A percentile compares a stretch with the other conserved stretches of the same genome.
phyloP scores from a whole-genome alignment of 169 alveolate species.

The Plasmodium vivax region DNA sequence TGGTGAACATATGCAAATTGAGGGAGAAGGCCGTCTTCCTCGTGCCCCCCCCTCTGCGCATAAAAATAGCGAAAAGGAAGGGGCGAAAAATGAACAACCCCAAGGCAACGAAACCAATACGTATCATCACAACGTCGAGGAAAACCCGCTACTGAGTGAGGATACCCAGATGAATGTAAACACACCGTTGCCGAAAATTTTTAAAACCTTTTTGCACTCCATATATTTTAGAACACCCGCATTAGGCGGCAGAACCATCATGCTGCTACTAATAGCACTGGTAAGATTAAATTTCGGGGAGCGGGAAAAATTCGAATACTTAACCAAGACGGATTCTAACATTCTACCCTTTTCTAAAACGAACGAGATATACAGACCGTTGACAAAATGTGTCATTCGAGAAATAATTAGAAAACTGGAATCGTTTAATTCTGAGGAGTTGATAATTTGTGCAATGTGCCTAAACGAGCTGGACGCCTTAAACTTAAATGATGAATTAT shows the following conservation, averaged over 20 bases:
- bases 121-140: neutral
- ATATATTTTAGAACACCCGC: constrained; percentile 85
- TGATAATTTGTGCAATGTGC: constrained; percentile 75
- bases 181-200: constrained; percentile 76
- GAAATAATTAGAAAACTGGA: constrained; percentile 83
- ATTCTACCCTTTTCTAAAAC: constrained; percentile 80
- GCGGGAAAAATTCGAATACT: constrained; percentile 78
- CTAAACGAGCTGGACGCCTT: constrained; percentile 66
- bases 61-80: neutral
- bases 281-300: constrained; percentile 84
- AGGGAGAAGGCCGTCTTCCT: neutral
- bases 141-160: neutral
- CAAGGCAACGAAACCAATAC: neutral
- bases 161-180: constrained; percentile 7
- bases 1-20: neutral
- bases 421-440: constrained; percentile 83
- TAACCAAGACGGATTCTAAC: constrained; percentile 74
- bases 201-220: constrained; percentile 81
- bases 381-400: constrained; percentile 81
- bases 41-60: neutral
- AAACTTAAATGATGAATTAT: constrained; percentile 47
- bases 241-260: constrained; percentile 83
- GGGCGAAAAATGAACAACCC: neutral
- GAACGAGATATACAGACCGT: constrained; percentile 76
- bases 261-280: constrained; percentile 81